Base-by-base conservation (phyloP, 306 rosid species). In the Medicago ruthenica region DNA sequence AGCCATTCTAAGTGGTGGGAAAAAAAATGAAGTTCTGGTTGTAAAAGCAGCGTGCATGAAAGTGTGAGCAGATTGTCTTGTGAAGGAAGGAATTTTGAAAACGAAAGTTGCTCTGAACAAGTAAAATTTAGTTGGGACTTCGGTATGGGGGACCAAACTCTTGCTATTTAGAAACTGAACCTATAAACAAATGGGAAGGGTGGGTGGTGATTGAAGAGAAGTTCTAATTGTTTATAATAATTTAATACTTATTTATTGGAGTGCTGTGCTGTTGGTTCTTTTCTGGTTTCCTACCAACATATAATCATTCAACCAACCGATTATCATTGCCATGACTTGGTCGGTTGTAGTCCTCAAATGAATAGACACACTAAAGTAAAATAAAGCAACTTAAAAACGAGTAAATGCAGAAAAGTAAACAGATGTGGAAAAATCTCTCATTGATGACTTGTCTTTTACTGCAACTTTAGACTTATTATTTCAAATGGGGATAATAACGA, bases 71-170 rank as follows among this genome's bases (percentile, higher is more conserved):
- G 70, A 65, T 9, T 79, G 15, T 57, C 15, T 9, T 79, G 15
- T 57, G 14, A 73, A 3, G 70, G 64, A 70, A 63, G 50, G 51
- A 71, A 24, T 31, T 64, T 20, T 59, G 57, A 79, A 74, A 71
- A 14, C 47, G 14, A 71, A 71, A 69, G 59, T 68, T 31, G 78
- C 22, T 71, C 16, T 71, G 37, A 50, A 42, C 54, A 14, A 75
- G 69, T 54, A 7, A 13, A 76, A 53, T 4, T 6, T 70, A 5
- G 62, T 61, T 76, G 51, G 58, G 66, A 47, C 65, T n/a, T 44
- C 10, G 48, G 62, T 53, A 31, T 18, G 39, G 36, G 39, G 36
- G 74, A 22, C 59, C 14, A 24, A 17, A 9, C 67, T 41, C 53
- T 65, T 41, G 9, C 20, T 14, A 2, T 34, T 3, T 34, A 48